A percentile compares a stretch with the other conserved stretches of the same genome.
phyloP scores from a whole-genome alignment of 2,329 filamentous ascomycete species.

The Claviceps sp. region DNA sequence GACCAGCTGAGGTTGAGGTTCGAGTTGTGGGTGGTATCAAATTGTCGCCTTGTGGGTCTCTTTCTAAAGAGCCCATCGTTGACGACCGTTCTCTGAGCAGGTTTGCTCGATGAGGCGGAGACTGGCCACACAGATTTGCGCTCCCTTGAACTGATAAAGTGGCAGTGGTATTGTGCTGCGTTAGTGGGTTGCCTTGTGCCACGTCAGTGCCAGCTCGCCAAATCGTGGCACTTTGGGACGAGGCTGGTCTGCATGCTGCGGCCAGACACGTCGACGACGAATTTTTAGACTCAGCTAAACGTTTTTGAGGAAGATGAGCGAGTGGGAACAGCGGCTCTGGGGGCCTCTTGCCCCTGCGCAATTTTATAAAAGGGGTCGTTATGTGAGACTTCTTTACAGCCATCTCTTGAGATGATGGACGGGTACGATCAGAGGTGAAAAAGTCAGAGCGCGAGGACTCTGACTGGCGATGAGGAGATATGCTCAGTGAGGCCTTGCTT shows the following conservation, averaged over 20 bases:
- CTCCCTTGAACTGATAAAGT: slow-evolving; percentile 29
- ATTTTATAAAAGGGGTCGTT: slow-evolving; percentile 64
- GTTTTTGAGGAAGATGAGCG: slow-evolving; percentile 65
- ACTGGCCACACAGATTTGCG: slow-evolving; percentile 43
- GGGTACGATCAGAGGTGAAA: slow-evolving; percentile 55
- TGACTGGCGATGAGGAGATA: slow-evolving; percentile 31
- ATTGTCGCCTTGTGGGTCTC: slow-evolving; percentile 57
- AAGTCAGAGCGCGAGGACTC: slow-evolving; percentile 86
- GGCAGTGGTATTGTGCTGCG: slow-evolving; percentile 29
- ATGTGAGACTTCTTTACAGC: slow-evolving; percentile 47
- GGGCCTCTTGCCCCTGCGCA: slow-evolving; percentile 65
- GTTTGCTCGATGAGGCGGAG: slow-evolving; percentile 50
- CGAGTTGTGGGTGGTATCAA: slow-evolving; percentile 54
- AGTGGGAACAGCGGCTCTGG: slow-evolving; percentile 72
- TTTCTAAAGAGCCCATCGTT: slow-evolving; percentile 72
- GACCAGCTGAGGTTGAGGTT: slow-evolving; percentile 76
- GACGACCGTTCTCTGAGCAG: slow-evolving; percentile 68
- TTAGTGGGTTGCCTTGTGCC: slow-evolving; percentile 7
- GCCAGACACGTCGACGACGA: slow-evolving; percentile 30
- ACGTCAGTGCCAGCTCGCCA: slow-evolving; percentile 11
- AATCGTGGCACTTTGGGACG: slow-evolving; percentile 19
- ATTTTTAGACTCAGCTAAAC: slow-evolving; percentile 23
- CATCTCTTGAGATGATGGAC: slow-evolving; percentile 45
- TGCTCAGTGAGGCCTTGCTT: slow-evolving; percentile 32
- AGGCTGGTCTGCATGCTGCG: slow-evolving; percentile 20